Conservation (phyloP, 2,329 filamentous ascomycete genomes). For the Chaetomium sp. region DNA sequence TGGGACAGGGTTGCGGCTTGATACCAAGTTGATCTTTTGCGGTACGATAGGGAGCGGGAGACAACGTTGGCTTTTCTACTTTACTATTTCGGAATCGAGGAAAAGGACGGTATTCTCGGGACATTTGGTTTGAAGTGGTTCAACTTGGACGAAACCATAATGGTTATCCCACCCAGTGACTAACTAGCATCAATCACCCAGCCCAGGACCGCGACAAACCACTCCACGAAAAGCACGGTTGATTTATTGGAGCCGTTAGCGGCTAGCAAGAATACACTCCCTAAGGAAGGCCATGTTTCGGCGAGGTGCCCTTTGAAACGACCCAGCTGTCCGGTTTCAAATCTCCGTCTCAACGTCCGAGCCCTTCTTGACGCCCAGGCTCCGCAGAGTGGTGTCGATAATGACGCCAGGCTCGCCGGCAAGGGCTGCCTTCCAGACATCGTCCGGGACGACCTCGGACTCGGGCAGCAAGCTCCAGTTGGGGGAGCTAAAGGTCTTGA, state of each 20-base stretch:
- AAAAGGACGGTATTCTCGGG: no score
- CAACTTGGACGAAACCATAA: background rate
- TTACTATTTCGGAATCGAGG: background rate
- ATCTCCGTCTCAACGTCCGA: background rate
- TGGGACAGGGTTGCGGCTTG: background rate
- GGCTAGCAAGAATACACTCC: background rate
- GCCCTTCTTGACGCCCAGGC: conserved; percentile 42
- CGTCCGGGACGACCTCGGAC: conserved; percentile 59
- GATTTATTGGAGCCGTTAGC: background rate
- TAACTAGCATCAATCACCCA: background rate
- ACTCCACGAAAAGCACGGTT: background rate
- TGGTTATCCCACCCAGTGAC: background rate
- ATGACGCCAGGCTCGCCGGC: conserved; percentile 63
- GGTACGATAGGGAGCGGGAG: background rate
- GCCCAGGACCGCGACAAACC: no score
- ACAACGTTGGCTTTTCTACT: background rate
- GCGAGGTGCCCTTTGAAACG: background rate
- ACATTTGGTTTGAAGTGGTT: background rate
- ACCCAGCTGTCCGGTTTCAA: background rate
- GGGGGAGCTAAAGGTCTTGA: conserved; percentile 81
- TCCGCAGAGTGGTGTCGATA: conserved; percentile 65
- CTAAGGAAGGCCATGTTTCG: background rate
- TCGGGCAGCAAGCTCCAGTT: conserved; percentile 77
- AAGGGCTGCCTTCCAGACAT: conserved; percentile 70
- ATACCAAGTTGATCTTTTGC: conserved; percentile 7